These are phyloP conservation scores for Sugiyamaella mastotermitis DNA, from an alignment of 805 yeast genomes.

Conservation along the genomic window DNA sequence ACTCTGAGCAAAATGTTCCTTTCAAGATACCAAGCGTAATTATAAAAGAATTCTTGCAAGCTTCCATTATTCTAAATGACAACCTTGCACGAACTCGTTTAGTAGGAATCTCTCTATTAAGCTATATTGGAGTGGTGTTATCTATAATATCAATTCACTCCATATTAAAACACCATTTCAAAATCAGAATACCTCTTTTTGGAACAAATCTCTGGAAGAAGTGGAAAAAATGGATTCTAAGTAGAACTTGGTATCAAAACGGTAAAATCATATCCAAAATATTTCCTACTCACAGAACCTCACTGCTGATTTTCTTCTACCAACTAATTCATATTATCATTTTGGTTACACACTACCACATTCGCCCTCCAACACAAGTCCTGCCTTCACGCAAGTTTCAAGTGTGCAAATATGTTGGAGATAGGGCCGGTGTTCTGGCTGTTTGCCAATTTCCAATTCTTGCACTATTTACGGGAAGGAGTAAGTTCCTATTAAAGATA, in stretches of 20 bases:
- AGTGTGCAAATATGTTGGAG: constrained; percentile 30
- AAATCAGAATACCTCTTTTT: too few species aligned
- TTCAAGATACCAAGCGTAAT: constrained; percentile 4
- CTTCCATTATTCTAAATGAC: constrained; percentile 1
- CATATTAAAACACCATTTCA: too few species aligned
- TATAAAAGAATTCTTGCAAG: constrained; percentile 2
- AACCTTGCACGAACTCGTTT: not conserved
- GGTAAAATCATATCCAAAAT: too few species aligned
- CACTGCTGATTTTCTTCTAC: constrained; percentile 30
- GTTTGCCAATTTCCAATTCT: constrained; percentile 38
- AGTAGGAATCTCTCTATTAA: too few species aligned
- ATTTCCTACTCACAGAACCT: too few species aligned
- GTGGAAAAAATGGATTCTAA: too few species aligned
- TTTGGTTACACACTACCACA: constrained; percentile 14
- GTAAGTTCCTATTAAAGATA: constrained; percentile 55
- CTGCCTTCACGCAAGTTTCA: too few species aligned
- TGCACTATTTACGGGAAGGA: constrained; percentile 64
- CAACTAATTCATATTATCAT: constrained; percentile 26
- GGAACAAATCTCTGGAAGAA: too few species aligned
- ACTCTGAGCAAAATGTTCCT: constrained; percentile 3
- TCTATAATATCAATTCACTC: too few species aligned
- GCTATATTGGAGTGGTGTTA: too few species aligned
- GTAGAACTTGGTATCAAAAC: too few species aligned
- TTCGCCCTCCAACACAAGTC: too few species aligned
- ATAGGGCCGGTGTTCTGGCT: constrained; percentile 14